These are phyloP conservation scores for Nannochloris sp. DNA, from an alignment of 139 green algal species.

Conservation along the genomic window DNA sequence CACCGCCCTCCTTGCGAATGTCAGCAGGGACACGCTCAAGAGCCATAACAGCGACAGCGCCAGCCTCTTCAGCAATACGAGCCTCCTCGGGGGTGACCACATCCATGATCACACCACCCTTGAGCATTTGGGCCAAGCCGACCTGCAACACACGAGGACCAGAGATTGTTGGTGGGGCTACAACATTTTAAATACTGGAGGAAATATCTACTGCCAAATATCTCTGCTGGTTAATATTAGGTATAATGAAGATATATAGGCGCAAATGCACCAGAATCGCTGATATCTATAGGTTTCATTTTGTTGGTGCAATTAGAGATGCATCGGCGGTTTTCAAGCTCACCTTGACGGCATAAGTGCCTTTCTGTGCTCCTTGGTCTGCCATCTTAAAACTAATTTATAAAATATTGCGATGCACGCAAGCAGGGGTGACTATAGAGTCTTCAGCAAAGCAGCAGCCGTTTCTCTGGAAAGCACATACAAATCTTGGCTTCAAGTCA, in stretches of 20 bases:
- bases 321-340: background rate
- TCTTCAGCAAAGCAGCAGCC: too few species aligned
- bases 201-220: too few species aligned
- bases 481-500: too few species aligned
- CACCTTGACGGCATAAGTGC: slow-evolving; percentile 79
- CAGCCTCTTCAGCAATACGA: slow-evolving; percentile 97
- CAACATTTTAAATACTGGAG: background rate
- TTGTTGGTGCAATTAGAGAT: background rate
- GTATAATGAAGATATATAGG: too few species aligned
- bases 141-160: slow-evolving; percentile 53
- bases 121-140: slow-evolving; percentile 97
- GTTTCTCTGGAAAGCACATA: too few species aligned
- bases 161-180: background rate
- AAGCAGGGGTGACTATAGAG: too few species aligned
- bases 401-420: too few species aligned
- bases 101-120: slow-evolving; percentile 99
- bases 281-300: background rate
- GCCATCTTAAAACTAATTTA: too few species aligned
- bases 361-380: slow-evolving; percentile 16
- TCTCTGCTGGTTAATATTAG: too few species aligned
- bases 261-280: too few species aligned
- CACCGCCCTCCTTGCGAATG: slow-evolving; percentile 91
- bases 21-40: slow-evolving; percentile 96
- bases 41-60: slow-evolving; percentile 97
- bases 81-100: slow-evolving; percentile 96